These are phyloP conservation scores for Sordaria brevicollis DNA, from an alignment of 495 filamentous ascomycete genomes.

Conservation along the genomic window DNA sequence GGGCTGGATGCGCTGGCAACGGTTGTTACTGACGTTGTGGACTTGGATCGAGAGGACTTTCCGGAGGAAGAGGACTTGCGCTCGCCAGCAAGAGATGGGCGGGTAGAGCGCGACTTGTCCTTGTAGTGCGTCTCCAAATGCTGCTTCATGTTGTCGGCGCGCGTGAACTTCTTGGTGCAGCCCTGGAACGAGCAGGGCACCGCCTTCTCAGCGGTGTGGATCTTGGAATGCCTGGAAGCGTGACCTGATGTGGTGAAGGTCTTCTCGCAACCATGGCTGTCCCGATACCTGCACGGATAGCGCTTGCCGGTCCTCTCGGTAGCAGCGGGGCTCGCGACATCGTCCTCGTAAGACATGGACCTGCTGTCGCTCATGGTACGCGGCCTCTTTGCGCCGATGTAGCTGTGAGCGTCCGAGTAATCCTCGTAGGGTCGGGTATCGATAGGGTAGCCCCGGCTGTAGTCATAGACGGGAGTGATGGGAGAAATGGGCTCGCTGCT, in stretches of 20 bases:
- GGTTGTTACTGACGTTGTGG: slow-evolving; percentile 1
- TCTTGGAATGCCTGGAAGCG: slow-evolving; percentile 91
- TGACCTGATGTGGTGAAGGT: slow-evolving; percentile 95
- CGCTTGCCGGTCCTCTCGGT: slow-evolving; percentile 42
- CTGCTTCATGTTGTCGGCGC: slow-evolving; percentile 98
- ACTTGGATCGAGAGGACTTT: slow-evolving; percentile 19
- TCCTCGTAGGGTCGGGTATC: slow-evolving; percentile 23
- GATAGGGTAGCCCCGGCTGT: slow-evolving; percentile 20
- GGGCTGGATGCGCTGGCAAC: neutral
- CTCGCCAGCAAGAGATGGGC: slow-evolving; percentile 11
- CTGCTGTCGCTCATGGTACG: slow-evolving; percentile 17
- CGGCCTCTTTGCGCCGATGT: slow-evolving; percentile 23
- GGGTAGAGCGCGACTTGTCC: slow-evolving; percentile 31
- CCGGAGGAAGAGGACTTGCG: slow-evolving; percentile 25
- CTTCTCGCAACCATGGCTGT: slow-evolving; percentile 59
- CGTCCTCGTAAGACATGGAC: slow-evolving; percentile 26
- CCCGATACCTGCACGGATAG: slow-evolving; percentile 54
- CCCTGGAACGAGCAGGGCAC: slow-evolving; percentile 66
- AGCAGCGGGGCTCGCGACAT: slow-evolving; percentile 27
- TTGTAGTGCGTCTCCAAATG: slow-evolving; percentile 82
- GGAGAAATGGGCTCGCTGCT: slow-evolving; percentile 38
- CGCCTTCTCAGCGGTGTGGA: slow-evolving; percentile 92
- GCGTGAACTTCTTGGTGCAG: slow-evolving; percentile 89
- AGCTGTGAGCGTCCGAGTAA: slow-evolving; percentile 21
- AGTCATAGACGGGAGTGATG: slow-evolving; percentile 31